Evolutionary conservation across 306 rosid genomes (phyloP), one percentile per base, ranked within the genome.

Genomic region (Rubus parviflorus): DNA sequence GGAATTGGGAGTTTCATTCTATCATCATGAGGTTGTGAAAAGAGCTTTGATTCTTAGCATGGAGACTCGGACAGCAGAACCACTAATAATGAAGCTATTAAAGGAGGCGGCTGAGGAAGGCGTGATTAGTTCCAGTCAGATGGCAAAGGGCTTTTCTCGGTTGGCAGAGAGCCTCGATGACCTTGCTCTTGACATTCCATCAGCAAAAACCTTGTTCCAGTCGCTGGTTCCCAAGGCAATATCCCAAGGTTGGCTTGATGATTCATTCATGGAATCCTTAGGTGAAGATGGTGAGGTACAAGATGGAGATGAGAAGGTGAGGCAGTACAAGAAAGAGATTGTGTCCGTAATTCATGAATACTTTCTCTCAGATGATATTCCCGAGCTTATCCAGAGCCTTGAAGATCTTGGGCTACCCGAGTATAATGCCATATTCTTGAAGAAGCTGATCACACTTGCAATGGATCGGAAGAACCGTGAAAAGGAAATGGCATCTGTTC

Each of bases 61-160:
- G 99, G 99, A 95, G 86, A 87, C 23, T 48, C 85, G 72, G 63
- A 80, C 94, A 1, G 84, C 99, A 20, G 97, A 91, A 77, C 90
- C 90, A 6, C 81, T 77, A 54, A 83, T 95, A 83, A 64, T 83
- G 80, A 90, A 89, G 78, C 88, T 95, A 45, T 78, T 95, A 71
- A 95, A 90, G 88, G 98, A 95, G 87, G 96, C 97, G 9, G 97
- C 97, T 61, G 98, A 88, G 78, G 98, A 95, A 85, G 97, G 98
- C 38, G 91, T 95, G 30, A 76, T 95, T 76, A 95, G 97, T 86
- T 95, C 96, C 63, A 95, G 98, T 83, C 98, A 95, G 84, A 95
- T 95, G 98, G 91, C 73, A 57, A 95, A 95, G 85, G 98, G 98
- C 40, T 92, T 95, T 75, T 83, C 97, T 76, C 93, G 98, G 22